Evolutionary conservation across 257 asterid genomes (phyloP).

Genomic region (Mentha longifolia): DNA sequence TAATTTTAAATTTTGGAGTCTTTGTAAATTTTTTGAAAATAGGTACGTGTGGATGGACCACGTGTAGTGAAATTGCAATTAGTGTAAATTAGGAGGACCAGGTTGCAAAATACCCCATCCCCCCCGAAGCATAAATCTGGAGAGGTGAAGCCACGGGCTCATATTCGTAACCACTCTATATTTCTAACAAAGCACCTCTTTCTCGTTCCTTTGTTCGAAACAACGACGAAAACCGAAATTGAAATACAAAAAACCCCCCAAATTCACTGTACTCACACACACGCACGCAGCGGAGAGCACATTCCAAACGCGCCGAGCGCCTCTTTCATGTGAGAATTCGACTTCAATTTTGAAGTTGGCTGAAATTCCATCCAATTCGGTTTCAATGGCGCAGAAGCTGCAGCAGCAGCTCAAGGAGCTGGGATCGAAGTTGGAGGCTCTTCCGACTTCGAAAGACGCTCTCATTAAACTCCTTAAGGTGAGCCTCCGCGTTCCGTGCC

Average conservation of each 20-base stretch:
- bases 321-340: slow-evolving; percentile 27
- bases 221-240: slow-evolving; percentile 28
- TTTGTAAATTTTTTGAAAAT: background rate
- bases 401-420: slow-evolving; percentile 75
- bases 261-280: slow-evolving; percentile 35
- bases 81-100: slow-evolving; percentile 25
- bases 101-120: slow-evolving; percentile 23
- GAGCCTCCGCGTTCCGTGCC: background rate
- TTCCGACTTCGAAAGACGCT: slow-evolving; percentile 75
- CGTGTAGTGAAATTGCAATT: slow-evolving; percentile 18
- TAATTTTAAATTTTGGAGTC: background rate
- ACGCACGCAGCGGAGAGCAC: slow-evolving; percentile 26
- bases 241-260: slow-evolving; percentile 36
- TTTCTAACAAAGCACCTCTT: slow-evolving; percentile 28
- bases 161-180: slow-evolving; percentile 15
- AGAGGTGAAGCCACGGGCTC: slow-evolving; percentile 35
- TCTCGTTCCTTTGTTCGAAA: slow-evolving; percentile 48
- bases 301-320: slow-evolving; percentile 25
- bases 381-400: slow-evolving; percentile 67
- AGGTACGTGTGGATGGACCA: background rate
- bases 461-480: slow-evolving; percentile 84
- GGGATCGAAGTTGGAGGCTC: slow-evolving; percentile 76
- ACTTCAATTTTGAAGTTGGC: slow-evolving; percentile 26
- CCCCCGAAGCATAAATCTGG: slow-evolving; percentile 40
- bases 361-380: slow-evolving; percentile 27